Conservation (phyloP, 352 stramenopile genomes). For the Phytophthora fragariae region DNA sequence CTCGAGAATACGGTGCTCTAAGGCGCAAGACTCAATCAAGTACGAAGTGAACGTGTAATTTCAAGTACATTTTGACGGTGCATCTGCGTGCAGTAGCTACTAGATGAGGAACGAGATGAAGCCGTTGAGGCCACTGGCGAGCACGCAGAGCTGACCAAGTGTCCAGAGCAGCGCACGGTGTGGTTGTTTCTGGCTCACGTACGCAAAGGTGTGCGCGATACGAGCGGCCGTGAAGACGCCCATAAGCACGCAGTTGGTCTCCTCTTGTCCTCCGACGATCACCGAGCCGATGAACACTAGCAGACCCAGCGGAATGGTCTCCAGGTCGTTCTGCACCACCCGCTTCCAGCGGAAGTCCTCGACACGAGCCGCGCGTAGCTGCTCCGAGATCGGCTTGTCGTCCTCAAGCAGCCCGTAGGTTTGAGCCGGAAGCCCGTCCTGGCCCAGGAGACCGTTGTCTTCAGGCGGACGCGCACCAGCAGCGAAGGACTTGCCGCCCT, state of each 20-base stretch:
- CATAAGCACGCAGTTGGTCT: slow-evolving; percentile 53
- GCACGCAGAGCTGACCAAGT: slow-evolving; percentile 45
- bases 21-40: neutral
- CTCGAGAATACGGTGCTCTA: slow-evolving; percentile 47
- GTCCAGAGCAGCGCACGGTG: slow-evolving; percentile 46
- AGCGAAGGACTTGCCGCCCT: slow-evolving; percentile 47
- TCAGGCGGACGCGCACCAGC: slow-evolving; percentile 42
- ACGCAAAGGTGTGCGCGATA: slow-evolving; percentile 46
- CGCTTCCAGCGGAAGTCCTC: slow-evolving; percentile 52
- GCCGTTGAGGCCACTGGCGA: slow-evolving; percentile 47
- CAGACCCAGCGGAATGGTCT: slow-evolving; percentile 53
- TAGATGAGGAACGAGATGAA: slow-evolving; percentile 45
- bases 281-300: slow-evolving; percentile 53
- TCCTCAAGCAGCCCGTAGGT: slow-evolving; percentile 16
- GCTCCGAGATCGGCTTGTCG: slow-evolving; percentile 1
- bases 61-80: neutral
- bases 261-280: slow-evolving; percentile 49
- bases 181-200: slow-evolving; percentile 45
- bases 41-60: slow-evolving; percentile 13
- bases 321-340: slow-evolving; percentile 57
- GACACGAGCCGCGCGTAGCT: slow-evolving; percentile 31
- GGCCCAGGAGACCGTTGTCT: slow-evolving; percentile 27
- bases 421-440: slow-evolving; percentile 20
- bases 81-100: neutral
- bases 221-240: slow-evolving; percentile 42